A percentile compares a stretch with the other conserved stretches of the same genome.
These are phyloP conservation scores for Sclerotinia minor DNA, from an alignment of 2,329 filamentous ascomycete genomes.

Conservation along the genomic window DNA sequence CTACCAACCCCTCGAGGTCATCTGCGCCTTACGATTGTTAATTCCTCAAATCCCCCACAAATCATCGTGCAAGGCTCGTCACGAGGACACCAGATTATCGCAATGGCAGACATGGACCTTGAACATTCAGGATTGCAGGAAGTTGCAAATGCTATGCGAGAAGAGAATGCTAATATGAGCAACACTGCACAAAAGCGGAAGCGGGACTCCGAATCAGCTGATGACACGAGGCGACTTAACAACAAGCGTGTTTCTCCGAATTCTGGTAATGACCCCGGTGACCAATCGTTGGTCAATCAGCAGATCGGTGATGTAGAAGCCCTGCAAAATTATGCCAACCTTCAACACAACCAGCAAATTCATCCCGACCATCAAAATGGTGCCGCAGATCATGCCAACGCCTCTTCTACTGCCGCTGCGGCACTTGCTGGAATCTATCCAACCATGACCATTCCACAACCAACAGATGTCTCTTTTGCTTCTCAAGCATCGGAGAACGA, in stretches of 20 bases:
- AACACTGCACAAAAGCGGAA: slow-evolving; percentile 41
- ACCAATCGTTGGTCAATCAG: slow-evolving; percentile 32
- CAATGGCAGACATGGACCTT: slow-evolving; percentile 43
- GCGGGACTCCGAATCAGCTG: slow-evolving; percentile 42
- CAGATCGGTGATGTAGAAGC: slow-evolving; percentile 39
- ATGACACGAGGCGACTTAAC: slow-evolving; percentile 40
- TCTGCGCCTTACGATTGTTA: slow-evolving; percentile 37
- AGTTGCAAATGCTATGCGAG: slow-evolving; percentile 43
- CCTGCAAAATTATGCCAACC: slow-evolving; percentile 44
- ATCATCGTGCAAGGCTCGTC: slow-evolving; percentile 37
- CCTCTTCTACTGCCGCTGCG: slow-evolving; percentile 60
- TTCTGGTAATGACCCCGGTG: slow-evolving; percentile 34
- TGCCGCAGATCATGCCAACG: slow-evolving; percentile 47
- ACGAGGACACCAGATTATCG: slow-evolving; percentile 29
- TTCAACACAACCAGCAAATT: slow-evolving; percentile 49
- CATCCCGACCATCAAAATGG: slow-evolving; percentile 54
- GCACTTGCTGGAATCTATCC: slow-evolving; percentile 45
- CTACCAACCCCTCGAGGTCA: slow-evolving; percentile 41
- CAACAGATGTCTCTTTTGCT: slow-evolving; percentile 55
- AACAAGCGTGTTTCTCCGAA: slow-evolving; percentile 43
- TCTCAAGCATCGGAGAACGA: slow-evolving; percentile 47
- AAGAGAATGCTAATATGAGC: slow-evolving; percentile 35
- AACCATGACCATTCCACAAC: slow-evolving; percentile 57
- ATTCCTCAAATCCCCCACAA: slow-evolving; percentile 31
- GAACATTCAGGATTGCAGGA: slow-evolving; percentile 43